Evolutionary conservation across 345 rosid species (phyloP), one percentile per base, ranked within the genome.

Genomic region (Lumnitzera racemosa): DNA sequence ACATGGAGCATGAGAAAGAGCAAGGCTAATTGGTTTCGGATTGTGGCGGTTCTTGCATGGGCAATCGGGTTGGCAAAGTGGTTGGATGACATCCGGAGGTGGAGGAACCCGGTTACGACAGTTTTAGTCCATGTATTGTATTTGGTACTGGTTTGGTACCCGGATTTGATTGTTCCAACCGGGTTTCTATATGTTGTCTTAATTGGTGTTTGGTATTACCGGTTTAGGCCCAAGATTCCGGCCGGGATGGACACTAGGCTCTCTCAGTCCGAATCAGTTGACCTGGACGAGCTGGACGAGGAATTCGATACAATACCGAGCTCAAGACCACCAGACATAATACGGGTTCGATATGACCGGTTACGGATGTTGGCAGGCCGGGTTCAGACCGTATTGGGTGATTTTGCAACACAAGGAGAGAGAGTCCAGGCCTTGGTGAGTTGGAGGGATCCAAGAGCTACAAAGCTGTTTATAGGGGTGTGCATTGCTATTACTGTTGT

Each of bases 371-470:
- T 94, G 71, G 99, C 97, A 0, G 96, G 83, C 12, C 77, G 97
- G 64, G 84, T 90, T 59, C 99, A 94, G 68, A 90, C 97, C 0
- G 96, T 90, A 8, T 65, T 94, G 77, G 99, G 99, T 3, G 99
- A 94, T 79, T 76, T 90, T 58, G 99, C 97, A 9, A 83, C 99
- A 24, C 99, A 90, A 64, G 99, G 99, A 0, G 99, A 94, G 73
- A 57, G 99, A 57, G 63, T 83, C 27, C 99, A 94, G 53, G 97
- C 99, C 12, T 61, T 90, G 59, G 95, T 90, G 59, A 90, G 97
- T 56, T 94, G 99, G 99, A 88, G 99, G 73, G 99, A 94, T 69
- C 99, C 99, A 29, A 79, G 97, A 53, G 99, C 99, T 11, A 90
- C 96, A 0, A 90, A 86, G 57, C 62, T 94, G 67, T 94, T 90